Evolutionary conservation across 1,284 basidiomycete species (phyloP).

Genomic region (Phenoliferia sp.): DNA sequence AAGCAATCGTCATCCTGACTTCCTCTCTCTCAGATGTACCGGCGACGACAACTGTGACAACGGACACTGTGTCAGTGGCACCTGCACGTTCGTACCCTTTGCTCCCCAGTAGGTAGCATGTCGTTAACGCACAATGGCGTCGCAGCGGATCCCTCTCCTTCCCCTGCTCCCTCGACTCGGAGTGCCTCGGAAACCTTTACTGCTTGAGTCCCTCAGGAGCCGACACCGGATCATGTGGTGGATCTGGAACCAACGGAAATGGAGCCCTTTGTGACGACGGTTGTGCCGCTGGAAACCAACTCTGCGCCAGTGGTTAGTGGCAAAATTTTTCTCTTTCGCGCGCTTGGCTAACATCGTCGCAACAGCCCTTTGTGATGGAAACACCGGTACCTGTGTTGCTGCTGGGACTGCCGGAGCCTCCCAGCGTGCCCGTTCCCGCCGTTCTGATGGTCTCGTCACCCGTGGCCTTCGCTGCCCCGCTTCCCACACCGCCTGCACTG

Average conservation of each 20-base stretch:
- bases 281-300: neutral
- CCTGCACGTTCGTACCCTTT: neutral
- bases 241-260: neutral
- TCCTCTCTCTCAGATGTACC: neutral
- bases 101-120: neutral
- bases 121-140: neutral
- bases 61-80: neutral
- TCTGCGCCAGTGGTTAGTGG: neutral
- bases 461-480: conserved; percentile 9
- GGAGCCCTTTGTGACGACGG: neutral
- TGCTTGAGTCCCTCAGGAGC: neutral
- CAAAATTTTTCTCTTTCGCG: neutral
- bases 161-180: neutral
- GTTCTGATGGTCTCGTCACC: neutral
- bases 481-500: conserved; percentile 13
- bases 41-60: neutral
- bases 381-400: neutral
- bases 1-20: neutral
- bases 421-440: neutral
- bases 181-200: neutral
- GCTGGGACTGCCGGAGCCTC: neutral
- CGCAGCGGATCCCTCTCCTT: neutral
- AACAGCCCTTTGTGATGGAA: neutral
- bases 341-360: neutral
- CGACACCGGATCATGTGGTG: neutral